Conservation (phyloP, 495 filamentous ascomycete species). For the Xylaria telfairii region DNA sequence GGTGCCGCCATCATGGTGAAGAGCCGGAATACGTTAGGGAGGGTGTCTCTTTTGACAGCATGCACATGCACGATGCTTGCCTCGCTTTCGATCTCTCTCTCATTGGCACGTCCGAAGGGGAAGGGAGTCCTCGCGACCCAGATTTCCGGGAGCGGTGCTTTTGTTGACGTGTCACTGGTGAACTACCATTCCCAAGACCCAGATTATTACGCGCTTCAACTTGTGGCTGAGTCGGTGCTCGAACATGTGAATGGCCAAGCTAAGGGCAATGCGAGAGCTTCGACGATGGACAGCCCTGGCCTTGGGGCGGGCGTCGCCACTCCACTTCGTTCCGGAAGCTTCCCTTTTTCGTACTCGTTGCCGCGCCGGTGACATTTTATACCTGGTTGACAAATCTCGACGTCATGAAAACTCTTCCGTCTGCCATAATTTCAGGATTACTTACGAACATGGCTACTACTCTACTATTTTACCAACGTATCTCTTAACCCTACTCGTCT, state of each 20-base stretch:
- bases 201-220: slow-evolving; percentile 17
- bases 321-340: slow-evolving; percentile 27
- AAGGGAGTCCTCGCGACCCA: slow-evolving; percentile 18
- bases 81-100: slow-evolving; percentile 19
- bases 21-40: slow-evolving; percentile 17
- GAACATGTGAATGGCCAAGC: slow-evolving; percentile 17
- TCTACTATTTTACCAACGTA: neutral
- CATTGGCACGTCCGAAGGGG: slow-evolving; percentile 5
- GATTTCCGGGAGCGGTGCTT: slow-evolving; percentile 19
- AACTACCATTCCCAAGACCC: slow-evolving; percentile 13
- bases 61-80: slow-evolving; percentile 25
- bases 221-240: slow-evolving; percentile 17
- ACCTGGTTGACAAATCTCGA: slow-evolving; percentile 20
- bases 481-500: neutral
- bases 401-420: slow-evolving; percentile 23
- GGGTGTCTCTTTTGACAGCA: slow-evolving; percentile 18
- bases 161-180: slow-evolving; percentile 30
- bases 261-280: slow-evolving; percentile 20
- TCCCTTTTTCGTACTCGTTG: slow-evolving; percentile 21
- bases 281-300: neutral
- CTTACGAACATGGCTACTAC: neutral
- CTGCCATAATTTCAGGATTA: slow-evolving; percentile 2
- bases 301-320: neutral
- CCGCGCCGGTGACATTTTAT: slow-evolving; percentile 13
- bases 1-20: slow-evolving; percentile 22